Percentiles rank a stretch among this genome's conserved stretches.
phyloP scores from a whole-genome alignment of 352 stramenopile species.

The Stephanocyclus meneghinianus region DNA sequence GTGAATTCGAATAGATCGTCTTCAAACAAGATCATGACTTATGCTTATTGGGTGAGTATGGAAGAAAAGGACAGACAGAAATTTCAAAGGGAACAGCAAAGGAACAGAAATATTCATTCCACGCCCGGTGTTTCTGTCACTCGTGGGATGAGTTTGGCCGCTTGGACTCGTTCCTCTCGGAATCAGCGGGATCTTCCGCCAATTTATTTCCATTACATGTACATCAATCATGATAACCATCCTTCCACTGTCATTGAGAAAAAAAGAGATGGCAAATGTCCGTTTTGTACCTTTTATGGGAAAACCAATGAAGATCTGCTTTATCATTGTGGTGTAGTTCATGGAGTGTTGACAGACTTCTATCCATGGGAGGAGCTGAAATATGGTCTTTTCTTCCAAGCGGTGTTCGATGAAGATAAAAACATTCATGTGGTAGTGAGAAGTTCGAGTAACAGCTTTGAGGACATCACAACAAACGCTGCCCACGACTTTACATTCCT shows the following conservation, averaged over 20 bases:
- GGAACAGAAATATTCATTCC: background rate
- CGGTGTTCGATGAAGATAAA: constrained; percentile 23
- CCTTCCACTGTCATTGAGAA: constrained; percentile 29
- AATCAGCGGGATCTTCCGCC: background rate
- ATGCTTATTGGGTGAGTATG: constrained; percentile 11
- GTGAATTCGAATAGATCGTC: background rate
- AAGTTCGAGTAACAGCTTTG: constrained; percentile 1
- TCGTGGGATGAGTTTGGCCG: background rate
- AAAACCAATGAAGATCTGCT: constrained; percentile 39
- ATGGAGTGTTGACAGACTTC: constrained; percentile 26
- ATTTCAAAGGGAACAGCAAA: background rate
- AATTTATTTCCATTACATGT: constrained; percentile 45
- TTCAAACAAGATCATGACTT: background rate
- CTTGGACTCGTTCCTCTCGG: background rate
- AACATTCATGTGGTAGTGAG: constrained; percentile 36
- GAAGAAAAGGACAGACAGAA: constrained; percentile 1
- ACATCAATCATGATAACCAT: constrained; percentile 32
- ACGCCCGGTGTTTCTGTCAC: background rate
- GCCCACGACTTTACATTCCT: constrained; percentile 25
- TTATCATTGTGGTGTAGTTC: constrained; percentile 29
- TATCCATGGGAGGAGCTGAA: background rate
- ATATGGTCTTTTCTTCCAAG: constrained; percentile 29
- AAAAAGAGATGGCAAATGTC: constrained; percentile 23
- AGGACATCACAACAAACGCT: constrained; percentile 1
- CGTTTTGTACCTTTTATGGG: constrained; percentile 30